Evolutionary conservation across 306 rosid genomes (phyloP).

Genomic region (Prinsepia uniflora): DNA sequence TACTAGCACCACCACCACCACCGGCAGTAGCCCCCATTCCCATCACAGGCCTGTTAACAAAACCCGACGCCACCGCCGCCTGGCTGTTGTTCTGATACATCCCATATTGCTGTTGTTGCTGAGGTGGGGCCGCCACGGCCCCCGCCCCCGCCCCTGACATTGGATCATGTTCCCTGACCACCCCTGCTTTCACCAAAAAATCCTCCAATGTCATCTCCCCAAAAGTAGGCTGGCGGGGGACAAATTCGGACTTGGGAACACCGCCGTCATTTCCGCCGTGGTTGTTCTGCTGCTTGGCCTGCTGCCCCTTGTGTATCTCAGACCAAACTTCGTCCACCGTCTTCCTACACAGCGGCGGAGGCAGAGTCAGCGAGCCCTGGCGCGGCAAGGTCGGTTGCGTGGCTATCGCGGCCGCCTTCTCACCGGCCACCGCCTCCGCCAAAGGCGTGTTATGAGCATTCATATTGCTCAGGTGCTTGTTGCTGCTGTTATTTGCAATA

Average conservation of each 20-base stretch:
- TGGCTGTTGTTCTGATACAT: slow-evolving; percentile 36
- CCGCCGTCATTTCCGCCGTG: slow-evolving; percentile 5
- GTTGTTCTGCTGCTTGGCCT: slow-evolving; percentile 20
- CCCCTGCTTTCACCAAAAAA: slow-evolving; percentile 83
- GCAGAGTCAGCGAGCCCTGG: slow-evolving; percentile 72
- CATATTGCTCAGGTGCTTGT: not conserved
- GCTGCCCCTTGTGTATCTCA: slow-evolving; percentile 54
- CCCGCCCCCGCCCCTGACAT: slow-evolving; percentile 1
- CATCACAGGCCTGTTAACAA: slow-evolving; percentile 32
- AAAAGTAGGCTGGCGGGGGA: slow-evolving; percentile 72
- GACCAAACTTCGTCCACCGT: slow-evolving; percentile 97
- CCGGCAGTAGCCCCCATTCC: slow-evolving; percentile 34
- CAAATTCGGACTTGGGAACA: slow-evolving; percentile 43
- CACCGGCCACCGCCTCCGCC: too few relatives aligned
- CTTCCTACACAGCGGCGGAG: slow-evolving; percentile 67
- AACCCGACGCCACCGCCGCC: slow-evolving; percentile 29
- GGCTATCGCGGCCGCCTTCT: slow-evolving; percentile 29
- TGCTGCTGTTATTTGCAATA: not conserved
- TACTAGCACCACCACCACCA: slow-evolving; percentile 11
- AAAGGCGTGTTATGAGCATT: slow-evolving; percentile 1
- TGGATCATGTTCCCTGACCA: slow-evolving; percentile 49
- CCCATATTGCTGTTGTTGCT: slow-evolving; percentile 37
- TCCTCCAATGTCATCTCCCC: slow-evolving; percentile 96
- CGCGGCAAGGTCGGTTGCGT: slow-evolving; percentile 59
- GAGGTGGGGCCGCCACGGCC: slow-evolving; percentile 17